phyloP scores from a whole-genome alignment of 2,329 filamentous ascomycete genomes.

The Fusarium sp. region DNA sequence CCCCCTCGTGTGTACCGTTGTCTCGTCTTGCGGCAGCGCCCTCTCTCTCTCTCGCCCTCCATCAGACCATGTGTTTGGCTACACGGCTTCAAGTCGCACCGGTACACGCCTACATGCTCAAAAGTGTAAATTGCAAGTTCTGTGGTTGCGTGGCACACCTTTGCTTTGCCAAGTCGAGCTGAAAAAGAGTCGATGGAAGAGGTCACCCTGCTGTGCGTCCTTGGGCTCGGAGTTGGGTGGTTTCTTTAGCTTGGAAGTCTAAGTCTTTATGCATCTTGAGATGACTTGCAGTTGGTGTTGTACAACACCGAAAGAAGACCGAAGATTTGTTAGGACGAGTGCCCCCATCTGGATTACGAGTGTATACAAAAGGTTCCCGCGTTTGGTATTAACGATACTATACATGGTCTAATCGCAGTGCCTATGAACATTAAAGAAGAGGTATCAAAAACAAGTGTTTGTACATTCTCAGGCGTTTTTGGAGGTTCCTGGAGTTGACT shows the following conservation, averaged over 20 bases:
- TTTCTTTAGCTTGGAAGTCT: neutral
- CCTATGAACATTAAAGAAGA: neutral
- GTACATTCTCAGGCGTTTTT: neutral
- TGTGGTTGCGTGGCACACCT: neutral
- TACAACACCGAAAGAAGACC: neutral
- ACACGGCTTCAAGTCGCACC: neutral
- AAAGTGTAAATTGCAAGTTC: neutral
- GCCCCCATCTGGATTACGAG: neutral
- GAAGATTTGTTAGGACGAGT: neutral
- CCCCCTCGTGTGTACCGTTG: neutral
- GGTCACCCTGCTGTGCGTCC: neutral
- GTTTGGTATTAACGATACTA: neutral
- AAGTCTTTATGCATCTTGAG: neutral
- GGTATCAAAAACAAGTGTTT: neutral
- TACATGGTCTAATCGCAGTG: neutral
- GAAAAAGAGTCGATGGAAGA: neutral
- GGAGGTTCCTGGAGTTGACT: neutral
- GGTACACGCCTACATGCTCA: neutral
- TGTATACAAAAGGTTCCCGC: neutral
- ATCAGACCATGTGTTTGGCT: neutral
- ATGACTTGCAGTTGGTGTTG: neutral
- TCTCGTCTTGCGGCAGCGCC: constrained; percentile 30
- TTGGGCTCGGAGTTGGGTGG: neutral
- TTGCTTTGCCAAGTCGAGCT: neutral
- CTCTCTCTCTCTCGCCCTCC: neutral